Percentiles rank a stretch among this genome's conserved stretches.
These are phyloP conservation scores for Diaporthe batatas DNA, from an alignment of 2,329 filamentous ascomycete genomes.

Conservation along the genomic window DNA sequence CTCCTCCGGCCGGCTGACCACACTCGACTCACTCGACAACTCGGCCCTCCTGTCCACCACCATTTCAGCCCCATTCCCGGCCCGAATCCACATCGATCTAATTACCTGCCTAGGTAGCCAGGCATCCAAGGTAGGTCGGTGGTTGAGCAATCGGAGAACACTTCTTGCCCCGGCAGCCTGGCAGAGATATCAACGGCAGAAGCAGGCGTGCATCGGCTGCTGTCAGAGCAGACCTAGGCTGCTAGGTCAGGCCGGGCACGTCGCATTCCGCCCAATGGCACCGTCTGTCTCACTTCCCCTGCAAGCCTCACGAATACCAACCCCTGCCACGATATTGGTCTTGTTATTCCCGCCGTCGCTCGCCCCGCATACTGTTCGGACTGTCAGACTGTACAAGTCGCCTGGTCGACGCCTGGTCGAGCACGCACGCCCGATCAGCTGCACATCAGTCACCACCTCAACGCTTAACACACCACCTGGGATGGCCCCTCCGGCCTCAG, in stretches of 20 bases:
- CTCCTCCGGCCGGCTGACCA: constrained; percentile 19
- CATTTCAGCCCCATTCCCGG: constrained; percentile 27
- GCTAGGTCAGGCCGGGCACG: constrained; percentile 10
- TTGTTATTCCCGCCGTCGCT: not conserved
- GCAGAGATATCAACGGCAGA: not conserved
- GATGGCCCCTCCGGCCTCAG: not conserved
- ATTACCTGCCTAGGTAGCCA: too few relatives aligned
- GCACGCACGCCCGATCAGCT: not conserved
- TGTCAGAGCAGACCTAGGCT: not conserved
- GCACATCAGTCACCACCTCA: not conserved
- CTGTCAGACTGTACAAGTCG: not conserved
- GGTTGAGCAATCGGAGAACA: constrained; percentile 20
- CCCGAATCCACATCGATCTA: not conserved
- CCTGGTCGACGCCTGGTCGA: not conserved
- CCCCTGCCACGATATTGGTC: constrained; percentile 25
- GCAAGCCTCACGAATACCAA: constrained; percentile 33
- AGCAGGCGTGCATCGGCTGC: not conserved
- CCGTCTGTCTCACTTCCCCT: constrained; percentile 4
- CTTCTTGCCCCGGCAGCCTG: constrained; percentile 14
- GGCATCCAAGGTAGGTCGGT: too few relatives aligned
- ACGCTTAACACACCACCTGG: not conserved
- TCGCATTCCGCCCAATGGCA: constrained; percentile 30
- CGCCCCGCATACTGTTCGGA: not conserved
- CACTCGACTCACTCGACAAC: not conserved
- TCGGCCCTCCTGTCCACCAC: constrained; percentile 6